phyloP scores from a whole-genome alignment of 495 filamentous ascomycete genomes.

The Trichodelitschia bisporula region DNA sequence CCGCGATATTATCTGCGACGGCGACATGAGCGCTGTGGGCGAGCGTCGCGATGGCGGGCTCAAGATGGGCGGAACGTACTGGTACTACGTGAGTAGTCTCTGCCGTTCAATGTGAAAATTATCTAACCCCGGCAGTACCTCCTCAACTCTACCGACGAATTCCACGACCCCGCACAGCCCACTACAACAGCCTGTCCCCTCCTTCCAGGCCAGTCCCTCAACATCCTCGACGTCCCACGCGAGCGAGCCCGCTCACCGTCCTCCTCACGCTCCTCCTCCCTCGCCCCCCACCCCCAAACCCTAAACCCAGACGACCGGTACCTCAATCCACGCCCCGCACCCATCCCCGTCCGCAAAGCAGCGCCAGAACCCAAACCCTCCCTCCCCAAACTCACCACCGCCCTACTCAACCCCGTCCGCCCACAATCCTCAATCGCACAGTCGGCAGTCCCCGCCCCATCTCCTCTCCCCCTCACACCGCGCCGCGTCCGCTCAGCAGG shows the following conservation, averaged over 20 bases:
- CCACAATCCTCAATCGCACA: no score
- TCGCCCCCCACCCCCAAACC: no score
- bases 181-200: constrained; percentile 63
- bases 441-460: no score
- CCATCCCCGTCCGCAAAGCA: no score
- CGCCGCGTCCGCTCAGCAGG: no score
- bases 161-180: constrained; percentile 40
- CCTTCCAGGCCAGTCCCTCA: constrained; percentile 64
- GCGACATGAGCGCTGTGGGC: constrained; percentile 25
- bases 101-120: not conserved
- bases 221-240: constrained; percentile 64
- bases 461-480: no score
- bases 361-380: constrained; percentile 26
- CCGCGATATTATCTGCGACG: constrained; percentile 63
- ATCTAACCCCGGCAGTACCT: constrained; percentile 33
- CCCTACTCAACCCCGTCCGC: no score
- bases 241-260: no score
- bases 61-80: constrained; percentile 82
- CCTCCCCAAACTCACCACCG: constrained; percentile 5
- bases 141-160: constrained; percentile 48
- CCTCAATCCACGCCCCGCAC: constrained; percentile 37
- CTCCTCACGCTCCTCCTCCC: no score
- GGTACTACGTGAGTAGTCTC: constrained; percentile 55
- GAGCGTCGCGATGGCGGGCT: constrained; percentile 49
- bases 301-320: constrained; percentile 61